Base-by-base conservation (phyloP, 2,329 filamentous ascomycete genomes). In the Microdochium bolleyi region DNA sequence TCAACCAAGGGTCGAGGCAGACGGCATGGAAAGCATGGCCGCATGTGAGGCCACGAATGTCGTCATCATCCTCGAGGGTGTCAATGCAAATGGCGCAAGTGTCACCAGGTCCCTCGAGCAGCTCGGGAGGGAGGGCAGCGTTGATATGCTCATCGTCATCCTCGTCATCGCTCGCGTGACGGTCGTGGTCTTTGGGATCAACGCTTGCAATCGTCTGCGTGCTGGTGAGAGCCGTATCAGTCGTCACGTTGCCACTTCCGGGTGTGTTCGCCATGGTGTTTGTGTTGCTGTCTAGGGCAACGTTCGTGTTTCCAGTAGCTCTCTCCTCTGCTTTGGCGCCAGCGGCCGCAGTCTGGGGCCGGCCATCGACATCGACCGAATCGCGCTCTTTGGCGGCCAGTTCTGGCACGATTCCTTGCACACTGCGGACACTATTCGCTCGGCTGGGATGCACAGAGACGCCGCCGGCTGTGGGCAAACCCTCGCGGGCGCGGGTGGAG, bases 1-100 rank as follows among this genome's bases (percentile, higher is more conserved):
- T 99, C 57, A 99, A 74, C 94, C 94, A 99, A 11, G 94, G 94
- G 62, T 99, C 94, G 49, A 99, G 83, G 66, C 94, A 99, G 38
- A 87, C 89, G 50, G 91, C 92, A 67, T 99, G 94, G 80, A 97
- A 99, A 52, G 92, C 92, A 69, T 99, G 94, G n/a, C 94, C 94
- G 64, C 94, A 99, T 3, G 89, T 91, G 56, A 99, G 74, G 2
- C 94, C 94, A 60, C 94, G 89, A 50, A 99, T 85, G 65, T 99
- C 92, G 61, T 97, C 94, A 57, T 96, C 89, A 57, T 97, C 90
- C 67, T 99, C 94, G 19, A 99, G 80, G 0, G 82, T 87, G 65
- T 99, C 94, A 58, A 99, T 87, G 69, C 94, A 99, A 62, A 99
- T 97, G 50, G 94, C 94, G 70, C 94, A 99, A 2, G 90, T 88